Evolutionary conservation across 257 asterid genomes (phyloP).

Genomic region (Solanum pennellii): DNA sequence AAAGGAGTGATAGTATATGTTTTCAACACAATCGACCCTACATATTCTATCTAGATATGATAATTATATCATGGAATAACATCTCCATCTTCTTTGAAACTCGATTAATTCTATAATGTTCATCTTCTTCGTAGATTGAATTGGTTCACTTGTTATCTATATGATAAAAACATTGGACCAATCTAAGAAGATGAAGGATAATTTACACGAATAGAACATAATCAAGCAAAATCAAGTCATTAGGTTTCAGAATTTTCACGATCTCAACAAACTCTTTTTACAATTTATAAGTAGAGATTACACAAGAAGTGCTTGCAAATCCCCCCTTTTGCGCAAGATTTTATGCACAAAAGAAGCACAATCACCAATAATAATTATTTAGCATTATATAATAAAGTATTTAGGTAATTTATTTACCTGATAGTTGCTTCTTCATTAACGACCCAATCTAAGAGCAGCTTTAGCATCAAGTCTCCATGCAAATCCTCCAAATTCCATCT

Average conservation of each 20-base stretch:
- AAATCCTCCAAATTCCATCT: constrained; percentile 45
- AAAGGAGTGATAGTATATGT: not conserved
- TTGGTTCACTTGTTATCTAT: not conserved
- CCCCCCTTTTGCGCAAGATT: not conserved
- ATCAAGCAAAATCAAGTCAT: not conserved
- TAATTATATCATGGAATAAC: not conserved
- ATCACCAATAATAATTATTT: not conserved
- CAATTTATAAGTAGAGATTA: not conserved
- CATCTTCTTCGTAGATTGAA: not conserved
- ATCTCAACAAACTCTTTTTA: not conserved
- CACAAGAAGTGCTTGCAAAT: not conserved
- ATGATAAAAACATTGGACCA: not conserved
- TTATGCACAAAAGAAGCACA: not conserved
- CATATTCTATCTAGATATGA: not conserved
- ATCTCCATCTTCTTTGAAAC: not conserved
- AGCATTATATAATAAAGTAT: not conserved
- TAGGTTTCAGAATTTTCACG: not conserved
- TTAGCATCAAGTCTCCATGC: constrained; percentile 41
- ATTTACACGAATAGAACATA: not conserved
- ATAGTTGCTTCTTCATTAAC: not conserved
- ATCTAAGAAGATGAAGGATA: not conserved
- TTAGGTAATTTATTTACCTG: not conserved
- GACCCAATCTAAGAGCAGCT: constrained; percentile 36
- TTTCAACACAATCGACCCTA: not conserved
- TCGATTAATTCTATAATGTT: not conserved